These are phyloP conservation scores for Candida gigantensis DNA, from an alignment of 1,139 yeast genomes.

Conservation along the genomic window DNA sequence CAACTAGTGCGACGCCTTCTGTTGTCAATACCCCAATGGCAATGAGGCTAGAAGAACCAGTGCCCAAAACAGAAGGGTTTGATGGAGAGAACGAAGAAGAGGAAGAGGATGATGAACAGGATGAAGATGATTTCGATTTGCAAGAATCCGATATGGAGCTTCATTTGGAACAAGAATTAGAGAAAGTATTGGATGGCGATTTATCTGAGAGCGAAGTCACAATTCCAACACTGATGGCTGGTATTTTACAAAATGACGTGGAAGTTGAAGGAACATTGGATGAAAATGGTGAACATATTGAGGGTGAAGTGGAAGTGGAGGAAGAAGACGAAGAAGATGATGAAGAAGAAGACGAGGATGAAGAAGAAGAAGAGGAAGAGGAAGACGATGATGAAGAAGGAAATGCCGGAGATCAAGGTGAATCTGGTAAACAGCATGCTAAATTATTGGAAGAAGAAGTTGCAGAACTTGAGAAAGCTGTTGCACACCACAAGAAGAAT, in stretches of 20 bases:
- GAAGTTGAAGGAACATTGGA: slow-evolving; percentile 23
- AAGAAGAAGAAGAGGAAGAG: slow-evolving; percentile 31
- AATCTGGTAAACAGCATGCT: slow-evolving; percentile 59
- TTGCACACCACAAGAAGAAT: slow-evolving; percentile 73
- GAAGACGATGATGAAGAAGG: slow-evolving; percentile 29
- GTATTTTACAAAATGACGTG: slow-evolving; percentile 15
- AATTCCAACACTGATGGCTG: slow-evolving; percentile 13
- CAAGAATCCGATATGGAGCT: slow-evolving; percentile 18
- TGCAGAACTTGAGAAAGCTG: slow-evolving; percentile 76
- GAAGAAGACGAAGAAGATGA: slow-evolving; percentile 26
- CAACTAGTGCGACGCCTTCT: slow-evolving; percentile 25
- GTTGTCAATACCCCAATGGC: slow-evolving; percentile 22
- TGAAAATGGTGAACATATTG: slow-evolving; percentile 15
- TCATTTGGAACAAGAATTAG: slow-evolving; percentile 31
- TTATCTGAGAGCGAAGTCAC: slow-evolving; percentile 14
- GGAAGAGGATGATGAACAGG: slow-evolving; percentile 19
- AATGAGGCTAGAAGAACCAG: slow-evolving; percentile 11
- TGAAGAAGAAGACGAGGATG: slow-evolving; percentile 32
- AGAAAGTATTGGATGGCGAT: slow-evolving; percentile 33
- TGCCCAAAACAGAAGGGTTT: slow-evolving; percentile 1
- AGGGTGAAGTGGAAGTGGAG: slow-evolving; percentile 17
- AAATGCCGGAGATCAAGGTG: slow-evolving; percentile 30
- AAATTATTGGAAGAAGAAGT: slow-evolving; percentile 85
- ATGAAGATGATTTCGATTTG: slow-evolving; percentile 26
- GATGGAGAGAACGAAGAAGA: slow-evolving; percentile 26